Conservation (phyloP, 208 protist genomes). For the Herpetomonas muscarum region DNA sequence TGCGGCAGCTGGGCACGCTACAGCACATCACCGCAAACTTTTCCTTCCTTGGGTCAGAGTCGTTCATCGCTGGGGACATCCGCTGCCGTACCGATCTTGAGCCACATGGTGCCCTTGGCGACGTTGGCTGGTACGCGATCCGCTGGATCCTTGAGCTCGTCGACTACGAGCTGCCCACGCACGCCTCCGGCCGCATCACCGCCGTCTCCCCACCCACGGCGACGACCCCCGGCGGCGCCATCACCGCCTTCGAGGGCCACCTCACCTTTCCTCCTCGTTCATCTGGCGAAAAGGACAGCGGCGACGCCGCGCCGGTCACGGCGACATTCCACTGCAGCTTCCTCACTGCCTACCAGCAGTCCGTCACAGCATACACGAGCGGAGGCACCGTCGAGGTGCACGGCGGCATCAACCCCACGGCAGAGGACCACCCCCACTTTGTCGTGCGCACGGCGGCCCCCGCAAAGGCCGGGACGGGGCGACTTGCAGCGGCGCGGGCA, state of each 20-base stretch:
- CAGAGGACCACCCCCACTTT: conserved; percentile 9
- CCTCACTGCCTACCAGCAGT: conserved; percentile 14
- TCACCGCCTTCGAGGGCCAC: conserved; percentile 36
- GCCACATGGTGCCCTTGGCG: conserved; percentile 33
- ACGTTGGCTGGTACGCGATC: conserved; percentile 48
- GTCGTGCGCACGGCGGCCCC: conserved; percentile 7
- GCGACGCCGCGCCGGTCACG: conserved; percentile 8
- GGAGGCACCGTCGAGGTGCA: conserved; percentile 23
- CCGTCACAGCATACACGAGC: conserved; percentile 13
- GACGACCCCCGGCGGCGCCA: conserved; percentile 14
- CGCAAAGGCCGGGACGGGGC: not conserved
- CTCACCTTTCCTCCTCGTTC: conserved; percentile 13
- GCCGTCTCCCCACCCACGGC: conserved; percentile 2
- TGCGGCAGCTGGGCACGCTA: conserved; percentile 18
- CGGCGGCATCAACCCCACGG: conserved; percentile 25
- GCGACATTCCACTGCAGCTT: conserved; percentile 29
- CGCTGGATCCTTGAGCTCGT: conserved; percentile 37
- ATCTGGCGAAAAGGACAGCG: no score
- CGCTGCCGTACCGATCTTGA: conserved; percentile 24
- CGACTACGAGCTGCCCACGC: conserved; percentile 19
- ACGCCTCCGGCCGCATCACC: conserved; percentile 21
- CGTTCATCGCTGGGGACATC: conserved; percentile 29
- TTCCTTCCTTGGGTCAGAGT: conserved; percentile 17
- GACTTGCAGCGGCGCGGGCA: not conserved
- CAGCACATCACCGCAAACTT: conserved; percentile 33